Conservation (phyloP, 495 filamentous ascomycete genomes). For the Penicillium mononematosum region DNA sequence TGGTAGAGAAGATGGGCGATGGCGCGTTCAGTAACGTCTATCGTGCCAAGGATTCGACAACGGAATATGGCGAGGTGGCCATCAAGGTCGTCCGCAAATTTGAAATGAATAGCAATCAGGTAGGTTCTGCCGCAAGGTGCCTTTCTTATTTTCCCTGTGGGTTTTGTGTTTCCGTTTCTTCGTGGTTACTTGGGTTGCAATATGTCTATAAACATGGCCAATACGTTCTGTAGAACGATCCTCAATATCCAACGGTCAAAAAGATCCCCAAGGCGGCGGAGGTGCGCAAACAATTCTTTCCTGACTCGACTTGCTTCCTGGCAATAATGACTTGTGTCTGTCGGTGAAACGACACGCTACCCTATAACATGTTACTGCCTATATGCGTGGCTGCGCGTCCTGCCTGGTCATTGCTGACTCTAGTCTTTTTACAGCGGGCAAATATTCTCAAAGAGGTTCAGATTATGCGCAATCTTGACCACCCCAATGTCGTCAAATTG, state of each 20-base stretch:
- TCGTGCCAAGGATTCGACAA: slow-evolving; percentile 70
- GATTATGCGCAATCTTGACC: slow-evolving; percentile 95
- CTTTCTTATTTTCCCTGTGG: slow-evolving; percentile 22
- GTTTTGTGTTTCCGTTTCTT: slow-evolving; percentile 1
- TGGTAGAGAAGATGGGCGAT: slow-evolving; percentile 98
- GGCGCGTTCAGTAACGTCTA: slow-evolving; percentile 99
- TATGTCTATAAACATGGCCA: slow-evolving; percentile 32
- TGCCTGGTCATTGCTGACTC: slow-evolving; percentile 10
- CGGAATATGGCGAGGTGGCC: slow-evolving; percentile 75
- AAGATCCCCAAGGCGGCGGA: slow-evolving; percentile 91
- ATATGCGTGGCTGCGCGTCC: not conserved
- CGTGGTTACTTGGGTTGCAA: slow-evolving; percentile 1
- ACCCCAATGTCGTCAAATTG: slow-evolving; percentile 91
- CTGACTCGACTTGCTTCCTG: slow-evolving; percentile 16
- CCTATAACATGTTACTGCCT: not conserved
- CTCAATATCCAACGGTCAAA: slow-evolving; percentile 93
- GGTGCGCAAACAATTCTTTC: slow-evolving; percentile 69
- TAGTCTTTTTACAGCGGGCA: slow-evolving; percentile 62
- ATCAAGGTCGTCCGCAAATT: slow-evolving; percentile 99
- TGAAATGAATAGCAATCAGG: slow-evolving; percentile 97
- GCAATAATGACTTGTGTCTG: slow-evolving; percentile 13
- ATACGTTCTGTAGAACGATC: slow-evolving; percentile 56
- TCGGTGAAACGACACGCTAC: not conserved
- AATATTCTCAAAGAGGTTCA: slow-evolving; percentile 98
- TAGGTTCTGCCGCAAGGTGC: slow-evolving; percentile 47